These are phyloP conservation scores for Tolypocladium capitatum DNA, from an alignment of 2,329 filamentous ascomycete genomes.

Conservation along the genomic window DNA sequence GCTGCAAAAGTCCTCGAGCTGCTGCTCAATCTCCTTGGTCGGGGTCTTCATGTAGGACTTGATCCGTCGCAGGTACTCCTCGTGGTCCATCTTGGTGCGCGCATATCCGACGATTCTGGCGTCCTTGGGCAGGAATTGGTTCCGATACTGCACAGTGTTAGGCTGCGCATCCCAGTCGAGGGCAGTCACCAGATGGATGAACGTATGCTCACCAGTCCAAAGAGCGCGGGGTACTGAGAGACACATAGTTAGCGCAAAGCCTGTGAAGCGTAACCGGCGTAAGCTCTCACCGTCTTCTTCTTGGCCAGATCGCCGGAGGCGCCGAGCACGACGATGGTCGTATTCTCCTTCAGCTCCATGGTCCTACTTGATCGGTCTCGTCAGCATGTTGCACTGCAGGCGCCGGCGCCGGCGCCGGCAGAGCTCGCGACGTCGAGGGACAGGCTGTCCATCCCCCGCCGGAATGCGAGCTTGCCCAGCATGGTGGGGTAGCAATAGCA, in stretches of 20 bases:
- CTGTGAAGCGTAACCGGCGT: slow-evolving; percentile 5
- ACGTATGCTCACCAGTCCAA: slow-evolving; percentile 69
- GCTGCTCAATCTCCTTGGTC: slow-evolving; percentile 92
- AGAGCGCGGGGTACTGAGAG: slow-evolving; percentile 79
- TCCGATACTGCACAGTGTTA: slow-evolving; percentile 59
- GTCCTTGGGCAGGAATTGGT: slow-evolving; percentile 96
- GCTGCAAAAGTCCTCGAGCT: slow-evolving; percentile 77
- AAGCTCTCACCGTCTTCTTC: slow-evolving; percentile 81
- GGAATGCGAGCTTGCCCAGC: slow-evolving; percentile 2
- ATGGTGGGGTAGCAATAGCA: slow-evolving; percentile 6
- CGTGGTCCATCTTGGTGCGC: slow-evolving; percentile 97
- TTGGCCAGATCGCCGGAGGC: slow-evolving; percentile 96
- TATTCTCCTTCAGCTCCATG: slow-evolving; percentile 97
- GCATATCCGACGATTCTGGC: slow-evolving; percentile 98
- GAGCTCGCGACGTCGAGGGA: neutral
- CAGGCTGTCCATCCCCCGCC: neutral
- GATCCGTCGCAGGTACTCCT: slow-evolving; percentile 87
- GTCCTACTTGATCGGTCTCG: slow-evolving; percentile 36
- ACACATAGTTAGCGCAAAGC: slow-evolving; percentile 10
- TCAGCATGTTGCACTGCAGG: neutral
- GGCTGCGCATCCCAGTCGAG: neutral
- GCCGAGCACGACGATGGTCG: slow-evolving; percentile 88
- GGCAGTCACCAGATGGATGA: neutral
- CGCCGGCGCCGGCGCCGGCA: too few species aligned
- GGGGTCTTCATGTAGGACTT: slow-evolving; percentile 98